Evolutionary conservation across 257 asterid species (phyloP), one percentile per base, ranked within the genome.

Genomic region (Solanum ossicruentum): DNA sequence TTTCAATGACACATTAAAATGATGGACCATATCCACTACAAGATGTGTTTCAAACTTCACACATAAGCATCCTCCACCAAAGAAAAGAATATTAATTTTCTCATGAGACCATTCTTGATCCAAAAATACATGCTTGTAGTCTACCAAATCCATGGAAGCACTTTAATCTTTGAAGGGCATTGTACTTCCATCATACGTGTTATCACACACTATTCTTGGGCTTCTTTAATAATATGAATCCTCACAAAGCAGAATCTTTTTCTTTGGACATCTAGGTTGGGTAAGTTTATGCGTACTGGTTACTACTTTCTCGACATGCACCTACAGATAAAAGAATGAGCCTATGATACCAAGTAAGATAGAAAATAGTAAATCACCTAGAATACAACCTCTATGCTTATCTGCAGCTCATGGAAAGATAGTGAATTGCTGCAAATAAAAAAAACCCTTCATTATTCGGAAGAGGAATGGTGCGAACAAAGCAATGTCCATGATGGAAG

Each of bases 401-500:
- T 67, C 71, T 85, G 87, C 56, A 94, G 88, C 57, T 94, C 93
- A 10, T 90, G 91, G 88, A 90, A 89, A 79, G 86, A 66, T 94
- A 91, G 88, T 94, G 96, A 81, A 78, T 41, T 36, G 93, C 96
- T 80, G 87, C 83, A 75, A 94, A 67, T 61, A 63, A 83, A 90
- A 90, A 87, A 80, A 15, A 67, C 57, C 96, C 26, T 26, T 26
- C 26, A 26, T 26, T 26, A 26, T 26, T 26, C 36, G 96, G 94
- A 51, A 94, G 93, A 81, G 88, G 88, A 84, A 94, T 86, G n/a
- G 89, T 81, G 57, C 90, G 93, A 3, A 94, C 87, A 12, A 83
- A 82, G 85, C 96, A 92, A 55, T 88, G 88, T 63, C 98, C 98
- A 51, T 45, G 55, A n/a, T 47, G 82, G 93, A 92, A 91, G 84